A percentile compares a stretch with the other conserved stretches of the same genome.
Evolutionary conservation across 1,284 basidiomycete genomes (phyloP).

Genomic region (Ustilago crameri): DNA sequence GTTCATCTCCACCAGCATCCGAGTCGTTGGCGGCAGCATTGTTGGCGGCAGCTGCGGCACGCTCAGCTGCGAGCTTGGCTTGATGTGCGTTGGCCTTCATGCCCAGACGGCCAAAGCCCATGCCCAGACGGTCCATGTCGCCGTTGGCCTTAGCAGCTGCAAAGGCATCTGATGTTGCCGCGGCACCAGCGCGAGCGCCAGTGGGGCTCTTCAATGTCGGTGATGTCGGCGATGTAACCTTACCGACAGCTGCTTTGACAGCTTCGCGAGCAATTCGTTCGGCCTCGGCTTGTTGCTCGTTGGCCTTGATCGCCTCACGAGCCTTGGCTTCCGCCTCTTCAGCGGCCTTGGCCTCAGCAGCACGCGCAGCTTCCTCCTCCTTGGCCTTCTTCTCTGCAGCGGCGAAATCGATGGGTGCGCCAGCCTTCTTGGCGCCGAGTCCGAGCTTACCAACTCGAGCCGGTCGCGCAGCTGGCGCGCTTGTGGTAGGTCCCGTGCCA

Average conservation of each 20-base stretch:
- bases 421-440: constrained; percentile 61
- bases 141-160: constrained; percentile 69
- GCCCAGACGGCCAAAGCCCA: constrained; percentile 85
- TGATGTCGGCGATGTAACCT: constrained; percentile 18
- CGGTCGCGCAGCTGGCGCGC: constrained; percentile 32
- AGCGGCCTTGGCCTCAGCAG: constrained; percentile 41
- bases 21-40: constrained; percentile 24
- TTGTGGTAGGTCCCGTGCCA: constrained; percentile 36
- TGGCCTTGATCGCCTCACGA: constrained; percentile 41
- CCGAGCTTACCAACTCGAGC: constrained; percentile 60
- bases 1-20: constrained; percentile 69
- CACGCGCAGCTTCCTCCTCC: constrained; percentile 56
- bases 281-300: constrained; percentile 48
- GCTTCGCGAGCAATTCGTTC: constrained; percentile 58
- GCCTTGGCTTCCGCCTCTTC: constrained; percentile 52
- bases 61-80: constrained; percentile 51
- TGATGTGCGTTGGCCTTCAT: constrained; percentile 54
- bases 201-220: constrained; percentile 17
- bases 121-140: constrained; percentile 77
- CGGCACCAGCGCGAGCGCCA: constrained; percentile 25
- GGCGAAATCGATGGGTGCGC: constrained; percentile 62
- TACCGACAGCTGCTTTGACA: constrained; percentile 46
- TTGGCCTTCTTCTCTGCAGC: constrained; percentile 63
- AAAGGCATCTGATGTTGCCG: constrained; percentile 22
- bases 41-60: constrained; percentile 47